Evolutionary conservation across 2,329 filamentous ascomycete genomes (phyloP), one percentile per base, ranked within the genome.

Genomic region (Pestalotiopsis sp.): DNA sequence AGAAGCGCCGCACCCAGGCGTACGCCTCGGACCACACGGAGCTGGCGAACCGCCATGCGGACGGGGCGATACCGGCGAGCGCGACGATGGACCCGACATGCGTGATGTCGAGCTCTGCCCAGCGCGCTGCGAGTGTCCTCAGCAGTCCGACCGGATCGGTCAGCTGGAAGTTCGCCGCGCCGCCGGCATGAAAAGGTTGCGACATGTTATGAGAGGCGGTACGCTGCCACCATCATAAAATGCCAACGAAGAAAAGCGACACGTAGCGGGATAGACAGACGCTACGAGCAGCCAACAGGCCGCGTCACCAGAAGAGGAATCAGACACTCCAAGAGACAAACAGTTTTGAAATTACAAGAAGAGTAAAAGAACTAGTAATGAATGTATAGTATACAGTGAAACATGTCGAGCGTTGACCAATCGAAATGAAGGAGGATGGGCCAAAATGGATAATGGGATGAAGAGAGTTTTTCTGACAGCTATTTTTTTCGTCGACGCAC

Each of bases 21-120:
- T 82, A 83, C 1, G 77, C 73, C 67, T 84, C 81, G 4, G 71
- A 70, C 78, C 80, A 83, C 23, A 79, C 69, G 2, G 74, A 69
- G 56, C 78, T 76, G 3, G 84, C 41, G 13, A 83, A 76, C 4
- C 78, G 76, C 79, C 81, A 82, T 0, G 76, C 81, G 2, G 81
- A 78, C 1, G 83, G 82, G 0, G 81, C 73, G 0, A 82, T 79
- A 38, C 83, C 80, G 36, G 80, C 79, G 65, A 85, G 82, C 45
- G 84, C 82, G 49, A 84, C 78, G 11, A 84, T 72, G 4, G 83
- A 83, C 0, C 83, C 83, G 27, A 84, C 75, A 56, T 82, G 82
- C 1, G 82, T 83, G 64, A 85, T 78, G 65, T 85, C 83, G 9
- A 85, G 76, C 27, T 82, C 79, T n/a, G 80, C 78, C 82, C 82